A percentile compares a stretch with the other conserved stretches of the same genome.
Conservation (phyloP, 768 basidiomycete species). For the Gyrodon lividus region DNA sequence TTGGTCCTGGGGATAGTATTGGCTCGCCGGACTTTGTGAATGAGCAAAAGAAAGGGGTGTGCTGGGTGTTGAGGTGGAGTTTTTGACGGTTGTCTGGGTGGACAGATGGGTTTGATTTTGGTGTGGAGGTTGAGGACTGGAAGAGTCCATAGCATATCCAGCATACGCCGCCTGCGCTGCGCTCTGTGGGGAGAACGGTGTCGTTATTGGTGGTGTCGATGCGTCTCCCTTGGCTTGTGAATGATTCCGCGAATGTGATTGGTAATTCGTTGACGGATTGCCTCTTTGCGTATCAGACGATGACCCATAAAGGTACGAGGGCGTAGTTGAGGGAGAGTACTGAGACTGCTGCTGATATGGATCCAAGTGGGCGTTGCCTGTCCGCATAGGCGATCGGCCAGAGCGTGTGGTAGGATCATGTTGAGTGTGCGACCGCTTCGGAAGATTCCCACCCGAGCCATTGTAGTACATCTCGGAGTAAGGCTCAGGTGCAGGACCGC, state of each 20-base stretch:
- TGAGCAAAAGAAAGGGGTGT: slow-evolving; percentile 72
- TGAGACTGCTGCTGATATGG: slow-evolving; percentile 66
- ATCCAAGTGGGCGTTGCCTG: slow-evolving; percentile 57
- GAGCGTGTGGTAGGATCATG: slow-evolving; percentile 52
- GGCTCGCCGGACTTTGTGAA: slow-evolving; percentile 47
- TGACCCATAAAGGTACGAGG: slow-evolving; percentile 44
- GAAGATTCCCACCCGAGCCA: slow-evolving; percentile 43
- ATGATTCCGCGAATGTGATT: slow-evolving; percentile 54
- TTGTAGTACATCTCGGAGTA: slow-evolving; percentile 65
- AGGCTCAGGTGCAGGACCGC: slow-evolving; percentile 39
- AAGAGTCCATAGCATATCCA: slow-evolving; percentile 61
- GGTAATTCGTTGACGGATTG: slow-evolving; percentile 42
- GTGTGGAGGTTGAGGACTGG: slow-evolving; percentile 57
- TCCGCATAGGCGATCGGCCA: slow-evolving; percentile 64
- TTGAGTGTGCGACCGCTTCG: slow-evolving; percentile 55
- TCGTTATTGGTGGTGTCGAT: slow-evolving; percentile 45
- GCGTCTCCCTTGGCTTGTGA: slow-evolving; percentile 57
- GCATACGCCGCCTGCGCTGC: slow-evolving; percentile 43
- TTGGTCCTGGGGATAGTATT: slow-evolving; percentile 63
- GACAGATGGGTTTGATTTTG: slow-evolving; percentile 53
- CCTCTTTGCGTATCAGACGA: slow-evolving; percentile 41
- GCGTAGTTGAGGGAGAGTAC: slow-evolving; percentile 56
- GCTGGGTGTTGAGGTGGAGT: slow-evolving; percentile 65
- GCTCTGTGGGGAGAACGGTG: slow-evolving; percentile 58
- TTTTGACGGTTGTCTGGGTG: slow-evolving; percentile 46